Base-by-base conservation (phyloP, 208 protist species). In the Leishmania aethiopica region DNA sequence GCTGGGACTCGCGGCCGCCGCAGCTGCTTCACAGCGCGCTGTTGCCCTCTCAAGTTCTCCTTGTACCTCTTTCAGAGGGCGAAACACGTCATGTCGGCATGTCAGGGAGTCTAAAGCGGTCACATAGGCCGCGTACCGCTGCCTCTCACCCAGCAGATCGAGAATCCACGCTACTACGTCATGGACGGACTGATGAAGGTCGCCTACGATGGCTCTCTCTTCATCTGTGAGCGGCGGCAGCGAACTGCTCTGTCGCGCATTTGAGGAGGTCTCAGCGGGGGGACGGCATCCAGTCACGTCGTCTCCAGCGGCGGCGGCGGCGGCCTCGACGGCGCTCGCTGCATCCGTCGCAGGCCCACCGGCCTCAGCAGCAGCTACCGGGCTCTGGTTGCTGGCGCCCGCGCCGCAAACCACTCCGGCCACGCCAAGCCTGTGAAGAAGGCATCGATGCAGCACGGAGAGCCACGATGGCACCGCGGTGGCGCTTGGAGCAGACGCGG, bases 391-490 rank as follows among this genome's bases (percentile, higher is more conserved):
- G 19, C 66, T 42, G 5, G 15, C 8, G 37, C 19, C 66, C 3
- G 66, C 37, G 11, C 17, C 17, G 28, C 35, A 15, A 11, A 71
- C 32, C 66, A 13, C 66, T 47, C 28, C 71, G 28, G 6, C 11
- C 64, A 8, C 57, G 10, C 69, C 42, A 64, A 59, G 7, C 28
- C n/a, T 64, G 32, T 59, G 60, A 19, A 69, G 28, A 13, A 79
- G 32, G 60, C 76, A 79, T 13, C 62, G 60, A 37, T 64, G 42
- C 40, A 79, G 62, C 59, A 49, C 76, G 15, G 42, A 55, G 10
- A 79, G 25, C 76, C 76, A 79, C n/a, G 62, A 59, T 57, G 57
- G 32, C 76, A 72, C 62, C 25, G 45, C 45, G 15, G 32, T 47
- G 66, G 22, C 62, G 7, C 2, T 1, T 28, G 13, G 22, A 28